These are phyloP conservation scores for Apiospora sp. DNA, from an alignment of 2,329 filamentous ascomycete genomes.

Conservation along the genomic window DNA sequence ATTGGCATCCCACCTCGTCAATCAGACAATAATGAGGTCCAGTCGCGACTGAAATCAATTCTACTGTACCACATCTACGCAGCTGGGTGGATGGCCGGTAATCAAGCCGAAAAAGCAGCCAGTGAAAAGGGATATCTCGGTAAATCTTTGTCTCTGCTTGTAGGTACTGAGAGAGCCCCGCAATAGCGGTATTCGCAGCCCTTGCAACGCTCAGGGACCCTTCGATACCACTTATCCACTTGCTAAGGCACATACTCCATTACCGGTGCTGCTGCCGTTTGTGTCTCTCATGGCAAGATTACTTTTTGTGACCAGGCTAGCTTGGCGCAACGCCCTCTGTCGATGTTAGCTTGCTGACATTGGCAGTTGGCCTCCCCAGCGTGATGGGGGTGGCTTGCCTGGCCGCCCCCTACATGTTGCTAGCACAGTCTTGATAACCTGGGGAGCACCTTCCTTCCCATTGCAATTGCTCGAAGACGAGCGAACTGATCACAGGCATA, in stretches of 20 bases:
- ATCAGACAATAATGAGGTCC: too few relatives aligned
- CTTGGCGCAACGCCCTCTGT: neutral
- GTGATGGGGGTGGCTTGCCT: conserved; percentile 7
- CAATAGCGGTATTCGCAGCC: neutral
- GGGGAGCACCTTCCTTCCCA: neutral
- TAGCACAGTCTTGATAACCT: neutral
- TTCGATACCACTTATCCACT: neutral
- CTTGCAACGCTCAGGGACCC: conserved; percentile 8
- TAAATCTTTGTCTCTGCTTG: neutral
- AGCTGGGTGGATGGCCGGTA: neutral
- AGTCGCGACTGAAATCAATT: neutral
- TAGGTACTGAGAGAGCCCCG: neutral
- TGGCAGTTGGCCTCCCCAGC: neutral
- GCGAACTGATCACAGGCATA: neutral
- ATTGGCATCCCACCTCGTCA: neutral
- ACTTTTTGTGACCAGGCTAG: neutral
- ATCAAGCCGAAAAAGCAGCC: neutral
- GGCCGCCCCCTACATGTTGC: neutral
- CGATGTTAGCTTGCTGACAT: neutral
- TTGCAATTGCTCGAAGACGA: neutral
- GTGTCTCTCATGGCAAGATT: neutral
- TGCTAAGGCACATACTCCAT: neutral
- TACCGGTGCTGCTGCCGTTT: neutral
- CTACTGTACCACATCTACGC: neutral
- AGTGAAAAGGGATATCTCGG: neutral